Base-by-base conservation (phyloP, 768 basidiomycete species). In the Omphalotus guepiniiformis region DNA sequence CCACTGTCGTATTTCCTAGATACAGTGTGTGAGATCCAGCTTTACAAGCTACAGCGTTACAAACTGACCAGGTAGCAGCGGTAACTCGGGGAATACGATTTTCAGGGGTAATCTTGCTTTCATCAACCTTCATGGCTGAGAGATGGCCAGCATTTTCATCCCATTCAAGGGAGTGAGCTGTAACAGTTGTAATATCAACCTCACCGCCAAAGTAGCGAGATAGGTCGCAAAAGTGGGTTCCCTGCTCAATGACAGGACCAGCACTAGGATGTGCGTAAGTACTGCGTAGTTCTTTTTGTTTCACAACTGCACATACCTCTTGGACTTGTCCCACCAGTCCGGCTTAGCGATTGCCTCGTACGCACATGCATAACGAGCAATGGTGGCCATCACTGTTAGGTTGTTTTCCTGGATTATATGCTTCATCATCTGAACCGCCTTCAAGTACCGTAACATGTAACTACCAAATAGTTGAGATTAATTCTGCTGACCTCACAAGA, bases 161-260 rank as follows among this genome's bases (percentile, higher is more conserved):
- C 87, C 87, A 93, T 61, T 95, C 94, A 26, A 97, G 76, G 7
- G 93, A 91, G 60, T 93, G 90, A 13, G 94, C 95, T 30, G 63
- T 70, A 32, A 92, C 87, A 27, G 78, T 79, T 42, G 80, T 69
- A 51, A 94, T 82, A 60, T 96, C 90, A 49, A 96, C 91, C 55
- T 95, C 90, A 13, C 95, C 95, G 42, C 94, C 95, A 60, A 98
- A 97, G 74, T 95, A 95, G 55, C 95, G 86, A 32, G 93, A 96
- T 36, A 96, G 78, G 69, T 97, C 93, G 58, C 91, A 93, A 71
- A 97, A 95, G 71, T 98, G 95, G 12, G 95, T 98, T 39, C 91
- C 94, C 70, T 93, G 88, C 65, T 93, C 92, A 53, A 94, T 71
- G 56, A 93, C 75, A 4, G 91, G 89, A 16, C 89, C 89, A 45